phyloP scores from a whole-genome alignment of 2,329 filamentous ascomycete species.

The Emericellopsis atlantica region DNA sequence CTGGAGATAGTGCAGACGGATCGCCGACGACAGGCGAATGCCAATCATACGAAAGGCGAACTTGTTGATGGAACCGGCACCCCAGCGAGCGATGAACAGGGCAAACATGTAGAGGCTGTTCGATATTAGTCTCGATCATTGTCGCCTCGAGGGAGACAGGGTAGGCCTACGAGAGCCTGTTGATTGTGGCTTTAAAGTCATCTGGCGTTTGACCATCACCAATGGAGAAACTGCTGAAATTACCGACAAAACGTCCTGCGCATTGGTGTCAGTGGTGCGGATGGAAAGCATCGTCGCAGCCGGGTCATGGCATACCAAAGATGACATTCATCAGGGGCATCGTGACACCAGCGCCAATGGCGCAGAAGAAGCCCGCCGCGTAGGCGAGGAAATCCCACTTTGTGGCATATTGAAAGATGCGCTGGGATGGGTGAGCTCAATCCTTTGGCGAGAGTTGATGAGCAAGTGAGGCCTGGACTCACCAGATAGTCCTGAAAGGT shows the following conservation, averaged over 20 bases:
- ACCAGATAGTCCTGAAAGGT: slow-evolving; percentile 25
- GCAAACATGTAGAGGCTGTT: slow-evolving; percentile 54
- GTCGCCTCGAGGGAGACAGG: too few relatives aligned
- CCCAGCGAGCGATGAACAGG: slow-evolving; percentile 55
- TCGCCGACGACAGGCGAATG: slow-evolving; percentile 45
- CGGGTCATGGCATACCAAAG: slow-evolving; percentile 27
- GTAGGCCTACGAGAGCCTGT: slow-evolving; percentile 28
- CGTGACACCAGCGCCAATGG: slow-evolving; percentile 39
- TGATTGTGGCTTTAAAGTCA: slow-evolving; percentile 19
- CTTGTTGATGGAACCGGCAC: slow-evolving; percentile 50
- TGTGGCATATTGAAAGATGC: slow-evolving; percentile 41
- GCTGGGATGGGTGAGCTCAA: slow-evolving; percentile 12
- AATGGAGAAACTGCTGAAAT: slow-evolving; percentile 33
- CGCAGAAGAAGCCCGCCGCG: slow-evolving; percentile 30
- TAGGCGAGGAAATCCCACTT: slow-evolving; percentile 37
- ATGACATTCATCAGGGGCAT: slow-evolving; percentile 48
- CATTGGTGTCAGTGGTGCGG: neutral
- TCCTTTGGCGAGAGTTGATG: neutral
- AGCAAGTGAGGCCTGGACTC: neutral
- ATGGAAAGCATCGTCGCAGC: neutral
- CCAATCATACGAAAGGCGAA: slow-evolving; percentile 50
- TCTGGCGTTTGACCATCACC: slow-evolving; percentile 3
- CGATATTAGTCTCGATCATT: neutral
- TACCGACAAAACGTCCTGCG: slow-evolving; percentile 28
- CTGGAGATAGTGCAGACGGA: slow-evolving; percentile 52